Evolutionary conservation across 352 stramenopile species (phyloP), one percentile per base, ranked within the genome.

Genomic region (Elongisporangium undulatum): DNA sequence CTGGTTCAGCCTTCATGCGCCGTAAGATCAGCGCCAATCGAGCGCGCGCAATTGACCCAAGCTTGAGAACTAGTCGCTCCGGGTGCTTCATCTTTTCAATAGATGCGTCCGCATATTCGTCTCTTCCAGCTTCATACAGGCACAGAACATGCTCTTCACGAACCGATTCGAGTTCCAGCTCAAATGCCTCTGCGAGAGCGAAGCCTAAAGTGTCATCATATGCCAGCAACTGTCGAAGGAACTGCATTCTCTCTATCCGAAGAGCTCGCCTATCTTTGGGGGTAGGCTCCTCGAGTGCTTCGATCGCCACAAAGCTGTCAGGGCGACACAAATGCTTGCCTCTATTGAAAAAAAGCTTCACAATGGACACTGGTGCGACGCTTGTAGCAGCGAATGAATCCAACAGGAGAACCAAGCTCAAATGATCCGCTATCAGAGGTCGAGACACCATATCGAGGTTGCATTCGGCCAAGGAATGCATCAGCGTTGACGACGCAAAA

Each of bases 141-240:
- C 90, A 92, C 23, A 95, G 38, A 20, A 91, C 78, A 39, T 93
- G 77, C 56, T 91, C 82, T 75, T 92, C 80, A 22, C 81, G 81
- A 60, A 95, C 86, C 23, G 79, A 66, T 20, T 93, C 79, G 13
- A 87, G 70, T n/a, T 82, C 77, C 21, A 93, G 51, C 19, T 73
- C 66, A 62, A 95, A 92, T n/a, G 82, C 69, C n/a, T 90, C 71
- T 1, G 83, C 82, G 13, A 95, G 66, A 3, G 74, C 63, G 58
- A 92, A 88, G 0, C 81, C 85, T 3, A 92, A 53, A 0, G 59
- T 57, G 53, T 91, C 79, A 55, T 93, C 79, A 55, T 86, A 67
- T 39, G 78, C 78, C 15, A 95, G 62, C 29, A 95, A 71, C 29
- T 90, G 67, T 53, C 86, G 84, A 29, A 92, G 56, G 60, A 95